Percentiles rank a stretch among this genome's conserved stretches.
These are phyloP conservation scores for Calonectria pteridis DNA, from an alignment of 2,329 filamentous ascomycete genomes.

Conservation along the genomic window DNA sequence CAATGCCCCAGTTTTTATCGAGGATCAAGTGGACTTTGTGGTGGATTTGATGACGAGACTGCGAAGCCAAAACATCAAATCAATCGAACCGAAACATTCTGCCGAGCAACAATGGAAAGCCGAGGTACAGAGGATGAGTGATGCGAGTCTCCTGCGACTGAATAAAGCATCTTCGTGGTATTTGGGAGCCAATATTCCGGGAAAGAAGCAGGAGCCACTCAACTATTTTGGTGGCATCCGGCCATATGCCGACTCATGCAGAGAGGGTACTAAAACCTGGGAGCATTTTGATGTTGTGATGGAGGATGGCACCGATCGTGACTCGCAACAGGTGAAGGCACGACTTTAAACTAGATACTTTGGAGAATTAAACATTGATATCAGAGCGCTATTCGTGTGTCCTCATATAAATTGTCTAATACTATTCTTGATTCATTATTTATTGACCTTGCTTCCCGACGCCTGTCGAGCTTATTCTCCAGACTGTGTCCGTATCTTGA, in stretches of 20 bases:
- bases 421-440: not conserved
- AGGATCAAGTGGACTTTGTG: constrained; percentile 36
- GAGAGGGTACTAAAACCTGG: not conserved
- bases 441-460: no score
- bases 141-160: constrained; percentile 10
- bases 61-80: constrained; percentile 7
- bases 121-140: constrained; percentile 15
- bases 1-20: constrained; percentile 40
- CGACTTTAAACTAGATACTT: not conserved
- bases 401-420: not conserved
- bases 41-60: constrained; percentile 29
- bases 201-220: constrained; percentile 15
- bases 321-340: not conserved
- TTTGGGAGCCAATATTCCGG: constrained; percentile 22
- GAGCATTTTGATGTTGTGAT: not conserved
- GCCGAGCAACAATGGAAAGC: constrained; percentile 20
- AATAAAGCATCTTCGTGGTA: constrained; percentile 23
- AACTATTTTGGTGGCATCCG: not conserved
- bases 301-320: not conserved
- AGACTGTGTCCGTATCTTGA: not conserved
- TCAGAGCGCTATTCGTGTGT: rapidly evolving
- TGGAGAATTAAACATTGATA: not conserved
- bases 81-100: constrained; percentile 16
- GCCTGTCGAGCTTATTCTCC: not conserved
- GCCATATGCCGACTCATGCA: not conserved